These are phyloP conservation scores for Lojkania enalia DNA, from an alignment of 2,329 filamentous ascomycete genomes.

Conservation along the genomic window DNA sequence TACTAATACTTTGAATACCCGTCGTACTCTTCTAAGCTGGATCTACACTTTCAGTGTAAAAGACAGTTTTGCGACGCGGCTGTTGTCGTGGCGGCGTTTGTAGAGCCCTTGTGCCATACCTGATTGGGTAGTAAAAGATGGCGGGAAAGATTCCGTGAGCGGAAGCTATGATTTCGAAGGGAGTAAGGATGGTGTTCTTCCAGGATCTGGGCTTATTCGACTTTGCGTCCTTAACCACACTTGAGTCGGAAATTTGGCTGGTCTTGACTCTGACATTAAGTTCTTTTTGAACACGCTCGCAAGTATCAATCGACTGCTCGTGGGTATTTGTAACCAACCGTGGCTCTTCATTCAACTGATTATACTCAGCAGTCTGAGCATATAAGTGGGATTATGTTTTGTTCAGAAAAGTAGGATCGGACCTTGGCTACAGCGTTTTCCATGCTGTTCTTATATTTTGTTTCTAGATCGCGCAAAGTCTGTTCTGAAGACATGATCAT, in stretches of 20 bases:
- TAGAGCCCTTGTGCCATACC: background rate
- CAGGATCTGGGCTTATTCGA: constrained; percentile 29
- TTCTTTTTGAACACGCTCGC: too few species aligned
- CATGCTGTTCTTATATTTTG: constrained; percentile 21
- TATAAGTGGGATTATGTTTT: too few species aligned
- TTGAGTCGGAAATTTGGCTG: too few species aligned
- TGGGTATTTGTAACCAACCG: constrained; percentile 24
- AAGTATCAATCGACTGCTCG: too few species aligned
- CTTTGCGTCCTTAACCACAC: constrained; percentile 40
- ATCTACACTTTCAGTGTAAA: constrained; percentile 20
- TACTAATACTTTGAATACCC: constrained; percentile 10
- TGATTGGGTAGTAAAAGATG: background rate
- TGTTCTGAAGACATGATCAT: constrained; percentile 8
- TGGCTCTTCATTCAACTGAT: constrained; percentile 24
- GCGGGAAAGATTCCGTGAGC: background rate
- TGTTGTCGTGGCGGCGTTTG: background rate
- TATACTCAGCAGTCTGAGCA: too few species aligned
- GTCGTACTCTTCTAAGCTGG: constrained; percentile 2
- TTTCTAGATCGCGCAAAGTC: constrained; percentile 17
- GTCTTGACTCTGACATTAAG: too few species aligned
- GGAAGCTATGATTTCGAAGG: too few species aligned
- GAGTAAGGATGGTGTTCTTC: constrained; percentile 21
- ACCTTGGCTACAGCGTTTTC: constrained; percentile 15
- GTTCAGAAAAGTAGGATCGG: too few species aligned
- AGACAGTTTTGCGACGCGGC: constrained; percentile 26